These are phyloP conservation scores for Drosera capensis DNA, from an alignment of 148 eudicot species.

Conservation along the genomic window DNA sequence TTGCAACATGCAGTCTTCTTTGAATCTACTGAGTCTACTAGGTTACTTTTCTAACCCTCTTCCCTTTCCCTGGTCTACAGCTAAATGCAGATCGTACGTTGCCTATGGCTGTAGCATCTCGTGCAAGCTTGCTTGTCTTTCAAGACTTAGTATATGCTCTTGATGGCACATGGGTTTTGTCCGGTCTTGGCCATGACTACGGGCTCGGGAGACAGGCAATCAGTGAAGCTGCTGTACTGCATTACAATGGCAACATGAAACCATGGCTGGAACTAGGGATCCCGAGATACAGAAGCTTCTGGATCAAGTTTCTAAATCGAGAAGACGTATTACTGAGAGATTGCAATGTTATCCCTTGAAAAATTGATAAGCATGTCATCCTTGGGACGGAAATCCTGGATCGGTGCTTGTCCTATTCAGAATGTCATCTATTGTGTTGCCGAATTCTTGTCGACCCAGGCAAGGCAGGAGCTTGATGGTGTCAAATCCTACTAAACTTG, in stretches of 20 bases:
- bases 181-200: slow-evolving; percentile 89
- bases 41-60: slow-evolving; percentile 7
- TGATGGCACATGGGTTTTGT: slow-evolving; percentile 50
- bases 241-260: slow-evolving; percentile 92
- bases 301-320: slow-evolving; percentile 50
- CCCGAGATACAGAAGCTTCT: slow-evolving; percentile 41
- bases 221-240: slow-evolving; percentile 52
- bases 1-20: too few species aligned
- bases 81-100: slow-evolving; percentile 17
- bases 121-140: slow-evolving; percentile 66
- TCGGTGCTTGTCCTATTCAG: too few species aligned
- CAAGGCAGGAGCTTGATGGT: too few species aligned
- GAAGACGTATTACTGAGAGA: slow-evolving; percentile 55
- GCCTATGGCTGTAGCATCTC: slow-evolving; percentile 30
- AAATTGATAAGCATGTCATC: slow-evolving; percentile 11
- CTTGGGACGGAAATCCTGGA: too few species aligned
- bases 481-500: too few species aligned
- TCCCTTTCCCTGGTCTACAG: slow-evolving; percentile 12
- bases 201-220: slow-evolving; percentile 32
- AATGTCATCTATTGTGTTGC: too few species aligned
- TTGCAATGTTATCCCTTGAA: slow-evolving; percentile 67
- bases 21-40: too few species aligned
- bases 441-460: too few species aligned
- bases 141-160: slow-evolving; percentile 53
- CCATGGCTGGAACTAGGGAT: slow-evolving; percentile 98